A percentile compares a stretch with the other conserved stretches of the same genome.
Conservation (phyloP, 139 green algal genomes). For the Cymbomonas tetramitiformis region DNA sequence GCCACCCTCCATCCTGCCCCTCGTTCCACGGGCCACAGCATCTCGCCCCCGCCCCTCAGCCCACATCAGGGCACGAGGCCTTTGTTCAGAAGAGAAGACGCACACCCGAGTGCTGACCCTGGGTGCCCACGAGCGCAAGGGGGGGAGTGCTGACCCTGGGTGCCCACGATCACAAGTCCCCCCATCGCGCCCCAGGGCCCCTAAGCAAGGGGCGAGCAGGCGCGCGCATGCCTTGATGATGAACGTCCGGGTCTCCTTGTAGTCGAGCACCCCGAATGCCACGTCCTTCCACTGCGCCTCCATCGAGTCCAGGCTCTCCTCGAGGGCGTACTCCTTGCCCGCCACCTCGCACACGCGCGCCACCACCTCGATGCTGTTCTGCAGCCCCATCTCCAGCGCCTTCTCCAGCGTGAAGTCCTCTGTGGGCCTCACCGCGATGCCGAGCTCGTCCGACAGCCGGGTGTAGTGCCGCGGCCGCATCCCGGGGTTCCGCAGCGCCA, state of each 20-base stretch:
- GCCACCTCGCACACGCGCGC: constrained; percentile 48
- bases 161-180: no score
- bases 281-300: constrained; percentile 48
- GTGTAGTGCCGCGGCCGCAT: constrained; percentile 66
- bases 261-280: constrained; percentile 54
- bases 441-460: constrained; percentile 31
- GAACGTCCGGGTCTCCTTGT: constrained; percentile 56
- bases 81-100: no score
- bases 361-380: constrained; percentile 41
- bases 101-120: no score
- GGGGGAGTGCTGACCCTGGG: no score
- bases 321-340: constrained; percentile 61
- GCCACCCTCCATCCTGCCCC: no score
- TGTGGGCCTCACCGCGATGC: constrained; percentile 29
- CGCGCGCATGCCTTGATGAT: no score
- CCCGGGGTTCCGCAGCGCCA: constrained; percentile 49
- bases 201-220: constrained; percentile 31
- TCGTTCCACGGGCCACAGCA: no score
- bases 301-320: constrained; percentile 61
- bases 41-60: no score
- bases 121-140: no score
- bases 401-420: constrained; percentile 33
- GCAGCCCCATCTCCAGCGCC: constrained; percentile 40
- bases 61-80: no score
- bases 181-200: no score